Percentiles rank a stretch among this genome's conserved stretches.
phyloP scores from a whole-genome alignment of 2,329 filamentous ascomycete species.

The Fusarium newnesense region DNA sequence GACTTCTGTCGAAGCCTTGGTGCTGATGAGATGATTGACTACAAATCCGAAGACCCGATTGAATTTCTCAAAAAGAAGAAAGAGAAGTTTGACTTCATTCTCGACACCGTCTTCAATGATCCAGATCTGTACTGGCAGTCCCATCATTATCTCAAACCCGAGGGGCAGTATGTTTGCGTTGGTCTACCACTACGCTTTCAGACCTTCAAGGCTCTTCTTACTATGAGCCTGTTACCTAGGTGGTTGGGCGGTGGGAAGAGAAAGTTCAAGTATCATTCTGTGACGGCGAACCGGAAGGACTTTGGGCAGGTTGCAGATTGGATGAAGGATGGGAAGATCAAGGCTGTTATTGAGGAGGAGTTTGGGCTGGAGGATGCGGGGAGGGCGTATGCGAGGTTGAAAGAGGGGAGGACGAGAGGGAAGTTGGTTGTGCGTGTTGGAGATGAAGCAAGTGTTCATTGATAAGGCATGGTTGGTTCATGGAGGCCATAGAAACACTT shows the following conservation, averaged over 20 bases:
- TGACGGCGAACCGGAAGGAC: constrained; percentile 16
- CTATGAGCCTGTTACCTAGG: constrained; percentile 21
- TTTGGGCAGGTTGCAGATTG: constrained; percentile 15
- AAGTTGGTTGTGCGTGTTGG: constrained; percentile 23
- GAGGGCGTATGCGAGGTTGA: constrained; percentile 23
- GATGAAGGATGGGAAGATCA: constrained; percentile 15
- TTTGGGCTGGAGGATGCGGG: constrained; percentile 5
- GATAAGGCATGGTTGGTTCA: fast-evolving
- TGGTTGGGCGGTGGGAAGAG: constrained; percentile 28
- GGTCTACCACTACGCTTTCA: constrained; percentile 4
- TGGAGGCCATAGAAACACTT: neutral
- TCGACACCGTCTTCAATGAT: constrained; percentile 23
- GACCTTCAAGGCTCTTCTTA: constrained; percentile 10
- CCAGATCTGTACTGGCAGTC: constrained; percentile 31
- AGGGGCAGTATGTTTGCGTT: constrained; percentile 21
- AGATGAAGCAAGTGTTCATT: neutral
- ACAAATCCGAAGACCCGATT: neutral
- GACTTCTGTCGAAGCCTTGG: constrained; percentile 16
- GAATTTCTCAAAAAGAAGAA: neutral
- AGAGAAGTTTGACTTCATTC: constrained; percentile 6
- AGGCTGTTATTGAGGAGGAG: constrained; percentile 16
- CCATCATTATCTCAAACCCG: constrained; percentile 10
- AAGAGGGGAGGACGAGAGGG: neutral
- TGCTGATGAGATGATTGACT: constrained; percentile 19
- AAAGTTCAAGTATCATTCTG: constrained; percentile 28